Base-by-base conservation (phyloP, 1,284 basidiomycete genomes). In the Naganishia sp. region DNA sequence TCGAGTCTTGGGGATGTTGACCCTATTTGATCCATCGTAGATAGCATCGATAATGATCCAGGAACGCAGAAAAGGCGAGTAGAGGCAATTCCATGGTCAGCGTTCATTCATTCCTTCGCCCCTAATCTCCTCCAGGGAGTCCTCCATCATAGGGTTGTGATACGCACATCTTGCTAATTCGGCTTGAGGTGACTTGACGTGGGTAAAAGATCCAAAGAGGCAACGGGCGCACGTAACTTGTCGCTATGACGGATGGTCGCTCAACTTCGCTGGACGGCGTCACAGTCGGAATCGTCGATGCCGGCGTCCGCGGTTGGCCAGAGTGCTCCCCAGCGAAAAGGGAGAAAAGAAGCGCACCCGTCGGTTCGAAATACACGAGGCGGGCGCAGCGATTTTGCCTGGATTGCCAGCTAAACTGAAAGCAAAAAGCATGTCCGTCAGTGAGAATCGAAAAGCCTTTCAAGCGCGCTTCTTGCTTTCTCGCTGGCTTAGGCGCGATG, bases 1-100 rank as follows among this genome's bases (percentile, higher is more conserved):
- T 72, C 79, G 78, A 69, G 78, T 79, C 76, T 77, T 79, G 72
- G 50, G 65, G 42, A 48, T 53, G 63, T 64, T 45, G 53, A 49
- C 71, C 73, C 68, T 67, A 69, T 57, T 59, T 45, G 28, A 39
- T 56, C 60, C 28, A 56, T 25, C 36, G 15, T 49, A 42, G 36
- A 44, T 55, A 33, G 7, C 2, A 13, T 63, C 25, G 28, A 46
- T 31, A 23, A 46, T 57, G 46, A 28, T 54, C 36, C 59, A 7
- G 11, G 6, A 25, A 36, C 13, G 33, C n/a, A 36, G 31, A 48
- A 16, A 25, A 43, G 25, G 18, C 50, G 21, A 42, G 48, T 33
- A 53, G 28, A 63, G 49, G 53, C 44, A 52, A 49, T 18, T 25
- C 23, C n/a, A 23, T 48, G 25, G 52, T 63, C 66, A 64, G 59